Evolutionary conservation across 139 green algal species (phyloP).

Genomic region (Chlorella sp.): DNA sequence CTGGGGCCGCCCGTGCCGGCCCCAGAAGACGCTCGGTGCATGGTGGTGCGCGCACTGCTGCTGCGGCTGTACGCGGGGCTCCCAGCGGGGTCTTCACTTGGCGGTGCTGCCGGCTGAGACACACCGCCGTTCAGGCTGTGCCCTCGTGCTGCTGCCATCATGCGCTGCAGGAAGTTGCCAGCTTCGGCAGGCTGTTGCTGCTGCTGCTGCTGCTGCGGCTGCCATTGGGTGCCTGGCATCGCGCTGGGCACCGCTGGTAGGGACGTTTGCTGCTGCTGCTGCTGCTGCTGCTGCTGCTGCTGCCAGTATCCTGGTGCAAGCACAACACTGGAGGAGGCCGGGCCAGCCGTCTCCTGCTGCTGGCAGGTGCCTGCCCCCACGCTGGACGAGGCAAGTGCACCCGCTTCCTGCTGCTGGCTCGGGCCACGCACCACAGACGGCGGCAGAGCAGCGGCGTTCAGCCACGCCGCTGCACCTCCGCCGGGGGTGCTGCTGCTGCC

Average conservation of each 20-base stretch:
- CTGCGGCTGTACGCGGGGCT: not conserved
- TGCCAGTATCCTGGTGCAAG: too few relatives aligned
- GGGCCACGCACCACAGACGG: not conserved
- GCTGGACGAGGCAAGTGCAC: not conserved
- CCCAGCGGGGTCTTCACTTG: not conserved
- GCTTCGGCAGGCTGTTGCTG: not conserved
- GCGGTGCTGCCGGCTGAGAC: not conserved
- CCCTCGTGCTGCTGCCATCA: not conserved
- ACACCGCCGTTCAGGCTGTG: not conserved
- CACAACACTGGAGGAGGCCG: not conserved
- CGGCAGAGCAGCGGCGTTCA: not conserved
- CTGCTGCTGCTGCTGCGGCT: not conserved
- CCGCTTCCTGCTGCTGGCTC: conserved; percentile 1
- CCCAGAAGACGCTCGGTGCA: not conserved
- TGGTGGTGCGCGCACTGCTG: not conserved
- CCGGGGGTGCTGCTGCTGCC: not conserved
- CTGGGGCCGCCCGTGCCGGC: not conserved
- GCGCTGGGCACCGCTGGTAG: too few relatives aligned
- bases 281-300: not conserved
- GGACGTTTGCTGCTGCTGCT: not conserved
- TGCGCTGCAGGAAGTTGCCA: not conserved
- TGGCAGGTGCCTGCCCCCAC: too few relatives aligned
- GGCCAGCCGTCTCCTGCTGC: too few relatives aligned
- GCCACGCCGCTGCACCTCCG: too few relatives aligned
- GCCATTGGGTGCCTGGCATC: not conserved